These are phyloP conservation scores for Psophocarpus tetragonolobus DNA, from an alignment of 306 rosid species.

Conservation along the genomic window DNA sequence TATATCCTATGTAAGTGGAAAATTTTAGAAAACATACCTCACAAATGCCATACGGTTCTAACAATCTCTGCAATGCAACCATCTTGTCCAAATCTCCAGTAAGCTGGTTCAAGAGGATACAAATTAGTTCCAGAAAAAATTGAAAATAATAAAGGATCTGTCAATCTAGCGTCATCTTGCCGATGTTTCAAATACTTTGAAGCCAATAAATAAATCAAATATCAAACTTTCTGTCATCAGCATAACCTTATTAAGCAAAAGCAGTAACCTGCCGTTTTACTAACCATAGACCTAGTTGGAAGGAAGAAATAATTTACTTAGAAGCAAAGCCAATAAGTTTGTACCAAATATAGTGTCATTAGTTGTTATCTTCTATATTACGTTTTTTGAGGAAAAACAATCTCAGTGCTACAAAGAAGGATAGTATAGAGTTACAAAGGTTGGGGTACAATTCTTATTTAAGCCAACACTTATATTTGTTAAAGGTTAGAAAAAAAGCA, in stretches of 20 bases:
- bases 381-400: background rate
- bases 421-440: background rate
- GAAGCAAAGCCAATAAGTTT: background rate
- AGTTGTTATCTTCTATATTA: constrained; percentile 10
- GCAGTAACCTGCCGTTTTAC: background rate
- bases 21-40: constrained; percentile 62
- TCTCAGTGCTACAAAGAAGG: constrained; percentile 2
- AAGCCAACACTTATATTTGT: background rate
- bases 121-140: constrained; percentile 19
- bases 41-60: constrained; percentile 87
- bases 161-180: background rate
- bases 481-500: background rate
- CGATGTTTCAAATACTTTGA: constrained; percentile 7
- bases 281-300: background rate
- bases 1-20: constrained; percentile 16
- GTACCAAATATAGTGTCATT: background rate
- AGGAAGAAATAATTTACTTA: constrained; percentile 1
- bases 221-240: constrained; percentile 6
- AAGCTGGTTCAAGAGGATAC: constrained; percentile 50
- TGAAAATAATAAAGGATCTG: constrained; percentile 5
- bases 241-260: background rate
- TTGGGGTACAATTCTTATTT: background rate
- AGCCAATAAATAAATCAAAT: constrained; percentile 10
- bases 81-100: constrained; percentile 87
- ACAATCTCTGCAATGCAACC: constrained; percentile 85